phyloP scores from a whole-genome alignment of 1,284 basidiomycete genomes.

The Microbotryum silenes-acaulis region DNA sequence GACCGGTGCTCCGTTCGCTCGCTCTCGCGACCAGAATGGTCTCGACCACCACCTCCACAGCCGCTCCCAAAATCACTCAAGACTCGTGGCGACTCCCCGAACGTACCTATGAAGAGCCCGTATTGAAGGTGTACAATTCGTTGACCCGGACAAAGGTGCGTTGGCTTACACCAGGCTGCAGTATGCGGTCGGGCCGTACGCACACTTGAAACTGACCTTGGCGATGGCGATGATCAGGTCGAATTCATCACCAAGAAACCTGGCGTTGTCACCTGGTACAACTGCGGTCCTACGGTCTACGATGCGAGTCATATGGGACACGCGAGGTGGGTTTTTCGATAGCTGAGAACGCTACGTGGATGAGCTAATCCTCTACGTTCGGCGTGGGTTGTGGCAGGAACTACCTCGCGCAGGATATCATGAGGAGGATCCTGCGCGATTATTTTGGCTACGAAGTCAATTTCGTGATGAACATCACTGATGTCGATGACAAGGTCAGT shows the following conservation, averaged over 20 bases:
- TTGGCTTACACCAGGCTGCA: constrained; percentile 8
- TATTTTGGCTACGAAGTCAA: constrained; percentile 97
- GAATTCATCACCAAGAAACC: constrained; percentile 75
- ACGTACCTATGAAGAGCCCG: constrained; percentile 40
- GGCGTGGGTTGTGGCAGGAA: constrained; percentile 53
- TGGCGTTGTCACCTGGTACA: constrained; percentile 79
- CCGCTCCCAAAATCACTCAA: constrained; percentile 6
- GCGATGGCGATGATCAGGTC: constrained; percentile 47
- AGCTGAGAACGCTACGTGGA: too few species aligned
- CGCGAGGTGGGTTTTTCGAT: constrained; percentile 57
- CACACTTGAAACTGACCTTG: constrained; percentile 1
- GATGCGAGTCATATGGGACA: constrained; percentile 99
- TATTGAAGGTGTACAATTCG: constrained; percentile 85
- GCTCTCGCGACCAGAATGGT: too few species aligned
- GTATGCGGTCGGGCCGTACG: not conserved
- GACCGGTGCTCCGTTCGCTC: too few species aligned
- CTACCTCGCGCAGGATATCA: constrained; percentile 95
- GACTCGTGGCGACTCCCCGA: constrained; percentile 39
- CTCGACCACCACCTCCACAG: too few species aligned
- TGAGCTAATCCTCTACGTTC: not conserved
- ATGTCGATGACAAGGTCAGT: constrained; percentile 96
- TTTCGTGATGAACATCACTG: constrained; percentile 99
- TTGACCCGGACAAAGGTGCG: constrained; percentile 80
- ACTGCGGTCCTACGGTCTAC: constrained; percentile 89
- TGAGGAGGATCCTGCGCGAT: constrained; percentile 85